Conservation (phyloP, 345 rosid species). For the Dipteronia dyeriana region DNA sequence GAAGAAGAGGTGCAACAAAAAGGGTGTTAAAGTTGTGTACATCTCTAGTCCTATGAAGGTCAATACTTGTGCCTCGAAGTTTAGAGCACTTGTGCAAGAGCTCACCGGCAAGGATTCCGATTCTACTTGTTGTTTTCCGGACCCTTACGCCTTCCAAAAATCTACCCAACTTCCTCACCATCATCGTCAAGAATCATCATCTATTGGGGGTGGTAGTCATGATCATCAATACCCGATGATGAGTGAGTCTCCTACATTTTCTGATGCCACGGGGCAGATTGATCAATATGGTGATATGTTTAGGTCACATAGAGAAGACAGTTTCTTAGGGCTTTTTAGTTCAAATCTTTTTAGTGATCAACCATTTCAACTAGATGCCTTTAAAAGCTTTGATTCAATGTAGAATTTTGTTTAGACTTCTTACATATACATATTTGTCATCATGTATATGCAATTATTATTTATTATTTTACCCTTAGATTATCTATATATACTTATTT, state of each 20-base stretch:
- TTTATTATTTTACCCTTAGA: neutral
- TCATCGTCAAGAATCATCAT: neutral
- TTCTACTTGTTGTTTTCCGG: slow-evolving; percentile 32
- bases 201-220: neutral
- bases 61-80: slow-evolving; percentile 64
- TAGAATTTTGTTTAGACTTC: neutral
- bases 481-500: too few relatives aligned
- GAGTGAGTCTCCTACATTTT: slow-evolving; percentile 11
- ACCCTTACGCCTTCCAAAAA: neutral
- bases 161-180: slow-evolving; percentile 15
- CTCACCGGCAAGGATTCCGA: slow-evolving; percentile 90
- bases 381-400: slow-evolving; percentile 13
- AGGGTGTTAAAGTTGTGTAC: slow-evolving; percentile 70
- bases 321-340: slow-evolving; percentile 37
- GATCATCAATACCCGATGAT: neutral
- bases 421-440: neutral
- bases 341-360: slow-evolving; percentile 27
- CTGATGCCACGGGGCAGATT: slow-evolving; percentile 25
- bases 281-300: slow-evolving; percentile 16
- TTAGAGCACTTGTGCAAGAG: slow-evolving; percentile 79
- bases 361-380: slow-evolving; percentile 28
- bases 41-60: slow-evolving; percentile 84
- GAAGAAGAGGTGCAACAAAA: slow-evolving; percentile 27
- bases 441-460: neutral
- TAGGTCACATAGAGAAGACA: slow-evolving; percentile 24